Base-by-base conservation (phyloP, 2,329 filamentous ascomycete genomes). In the Trichoderma sp. region DNA sequence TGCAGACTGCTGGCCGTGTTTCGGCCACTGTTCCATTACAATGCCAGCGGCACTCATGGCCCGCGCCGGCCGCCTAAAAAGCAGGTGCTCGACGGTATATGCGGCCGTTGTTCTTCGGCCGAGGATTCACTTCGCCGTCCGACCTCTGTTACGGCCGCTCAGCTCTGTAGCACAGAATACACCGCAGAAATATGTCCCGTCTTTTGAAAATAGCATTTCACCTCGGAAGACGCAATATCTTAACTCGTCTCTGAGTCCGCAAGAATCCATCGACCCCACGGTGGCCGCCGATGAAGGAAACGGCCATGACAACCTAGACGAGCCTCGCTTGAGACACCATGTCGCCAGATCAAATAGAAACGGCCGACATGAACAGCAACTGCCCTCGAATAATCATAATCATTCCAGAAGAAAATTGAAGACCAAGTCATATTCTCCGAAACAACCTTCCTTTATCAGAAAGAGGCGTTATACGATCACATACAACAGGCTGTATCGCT, bases 41-140 rank as follows among this genome's bases (percentile, higher is more conserved):
- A 72, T 73, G 72, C 73, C 58, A 73, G 73, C 75, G 74, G 77
- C 60, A 70, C 67, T 72, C 64, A 53, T 72, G 73, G 73, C 72
- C 71, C 77, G 77, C 70, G 73, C 75, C 71, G 75, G 73, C 73
- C 74, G 73, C 71, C 62, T 73, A 70, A 77, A 77, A 75, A 74
- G 76, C 68, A 70, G 75, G 43, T 66, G 39, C 47, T 67, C 21
- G 12, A 32, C 43, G 30, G 34, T 36, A 43, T 18, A 61, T 63
- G 73, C 32, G 62, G 73, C 62, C 30, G 18, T 12, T 4, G 2
- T 56, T 43, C 36, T 65, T 21, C 36, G 70, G 34, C 34, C 51
- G 15, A 72, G 32, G 24, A 30, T 24, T 32, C 70, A 24, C 7
- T 32, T 43, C 4, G 15, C 53, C 21, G n/a, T 14, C n/a, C 60